phyloP scores from a whole-genome alignment of 352 stramenopile genomes.

The Pythium vanterpoolii region DNA sequence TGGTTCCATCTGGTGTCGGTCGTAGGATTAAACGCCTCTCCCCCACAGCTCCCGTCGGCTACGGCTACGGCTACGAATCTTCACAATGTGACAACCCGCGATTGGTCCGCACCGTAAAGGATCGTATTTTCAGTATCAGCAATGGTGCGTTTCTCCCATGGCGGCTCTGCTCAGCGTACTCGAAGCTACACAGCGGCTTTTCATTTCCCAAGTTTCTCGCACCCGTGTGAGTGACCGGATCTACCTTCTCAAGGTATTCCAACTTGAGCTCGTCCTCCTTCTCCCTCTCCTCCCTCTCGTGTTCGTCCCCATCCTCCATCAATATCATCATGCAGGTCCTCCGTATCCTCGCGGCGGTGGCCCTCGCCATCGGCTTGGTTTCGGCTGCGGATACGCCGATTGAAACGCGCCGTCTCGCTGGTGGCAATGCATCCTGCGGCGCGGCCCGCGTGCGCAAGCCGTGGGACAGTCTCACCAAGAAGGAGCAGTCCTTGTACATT shows the following conservation, averaged over 20 bases:
- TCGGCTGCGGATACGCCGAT: not conserved
- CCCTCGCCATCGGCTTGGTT: constrained; percentile 7
- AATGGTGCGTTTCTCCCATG: no score
- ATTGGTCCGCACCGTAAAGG: no score
- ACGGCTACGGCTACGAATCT: no score
- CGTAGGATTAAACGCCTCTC: no score
- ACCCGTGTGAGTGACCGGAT: not conserved
- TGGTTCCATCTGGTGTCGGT: no score
- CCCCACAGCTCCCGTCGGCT: no score
- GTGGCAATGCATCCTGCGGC: constrained; percentile 46
- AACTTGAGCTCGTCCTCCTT: no score
- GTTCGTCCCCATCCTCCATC: not conserved
- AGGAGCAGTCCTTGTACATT: constrained; percentile 58
- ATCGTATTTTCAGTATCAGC: no score
- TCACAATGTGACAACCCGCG: no score
- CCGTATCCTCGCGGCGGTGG: constrained; percentile 7
- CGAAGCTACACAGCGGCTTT: no score
- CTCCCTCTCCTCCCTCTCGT: not conserved
- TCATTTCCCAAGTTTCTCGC: constrained; percentile 8
- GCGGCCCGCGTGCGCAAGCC: constrained; percentile 44
- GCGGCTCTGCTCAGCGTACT: no score
- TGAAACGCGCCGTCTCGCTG: constrained; percentile 26
- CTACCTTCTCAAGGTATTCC: not conserved
- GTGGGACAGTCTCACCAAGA: constrained; percentile 36
- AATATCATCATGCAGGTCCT: constrained; percentile 13